Evolutionary conservation across 2,329 filamentous ascomycete genomes (phyloP), one percentile per base, ranked within the genome.

Genomic region (Botrytis byssoidea): DNA sequence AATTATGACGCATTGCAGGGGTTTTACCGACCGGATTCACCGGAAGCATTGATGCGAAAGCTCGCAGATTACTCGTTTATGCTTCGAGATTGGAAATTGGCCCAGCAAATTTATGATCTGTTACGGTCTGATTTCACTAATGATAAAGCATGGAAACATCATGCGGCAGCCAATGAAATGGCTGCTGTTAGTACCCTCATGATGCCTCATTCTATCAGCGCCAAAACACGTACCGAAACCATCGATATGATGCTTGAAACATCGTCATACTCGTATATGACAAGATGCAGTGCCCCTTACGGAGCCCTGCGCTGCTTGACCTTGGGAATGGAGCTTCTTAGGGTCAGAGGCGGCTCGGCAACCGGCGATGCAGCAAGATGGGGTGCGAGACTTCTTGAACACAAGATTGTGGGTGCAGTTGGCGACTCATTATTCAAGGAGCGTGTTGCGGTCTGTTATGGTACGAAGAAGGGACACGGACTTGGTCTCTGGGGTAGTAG

Each of bases 111-210:
- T 0, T 99, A 98, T 81, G 95, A 99, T 73, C 88, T 99, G 8
- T 84, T 99, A 14, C 90, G 94, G 71, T 89, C 91, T 12, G 97
- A 99, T 81, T 99, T 95, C 82, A 91, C 90, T 80, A 96, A 96
- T 81, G 95, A 98, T 81, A 98, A 98, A 82, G 97, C 96, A 1
- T 99, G 96, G 96, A 93, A 90, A 78, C 93, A 98, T 80, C 94
- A 98, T 81, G 96, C 96, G 0, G 95, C 93, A 5, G 92, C 93
- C 1, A 95, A 97, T 81, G 96, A 99, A 84, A 98, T 99, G 95
- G 92, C 93, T 44, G 95, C 93, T 8, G 84, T 98, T 20, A 93
- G 93, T 79, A 89, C 93, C 59, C 88, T 99, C 48, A 87, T 99
- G 74, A 91, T 92, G 79, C 90, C 93, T 0, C 89, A 92, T 74